These are phyloP conservation scores for Podaxis sp. DNA, from an alignment of 768 basidiomycete species.

Conservation along the genomic window DNA sequence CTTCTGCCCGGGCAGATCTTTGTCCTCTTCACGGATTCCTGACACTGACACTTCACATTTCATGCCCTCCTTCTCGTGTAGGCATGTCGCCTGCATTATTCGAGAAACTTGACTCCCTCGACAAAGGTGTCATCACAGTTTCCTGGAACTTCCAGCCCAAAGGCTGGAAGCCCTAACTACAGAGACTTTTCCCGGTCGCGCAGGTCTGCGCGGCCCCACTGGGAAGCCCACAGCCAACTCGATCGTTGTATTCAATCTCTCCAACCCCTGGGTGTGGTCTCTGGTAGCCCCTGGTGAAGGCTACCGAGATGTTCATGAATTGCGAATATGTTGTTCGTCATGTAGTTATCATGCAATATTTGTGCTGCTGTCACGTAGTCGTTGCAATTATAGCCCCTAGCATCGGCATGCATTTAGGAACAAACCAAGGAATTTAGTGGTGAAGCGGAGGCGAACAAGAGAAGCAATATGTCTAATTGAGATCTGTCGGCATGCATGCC, in stretches of 20 bases:
- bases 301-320: neutral
- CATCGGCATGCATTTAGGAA: no score
- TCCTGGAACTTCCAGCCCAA: slow-evolving; percentile 60
- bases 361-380: neutral
- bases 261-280: neutral
- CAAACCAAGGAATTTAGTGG: no score
- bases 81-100: slow-evolving; percentile 71
- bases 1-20: neutral
- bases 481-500: slow-evolving; percentile 30
- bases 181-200: neutral
- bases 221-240: neutral
- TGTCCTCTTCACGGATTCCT: neutral
- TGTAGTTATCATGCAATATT: neutral
- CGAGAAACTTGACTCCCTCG: slow-evolving; percentile 46
- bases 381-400: neutral
- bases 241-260: neutral
- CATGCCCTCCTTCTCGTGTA: slow-evolving; percentile 24
- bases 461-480: neutral
- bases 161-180: slow-evolving; percentile 40
- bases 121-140: slow-evolving; percentile 50
- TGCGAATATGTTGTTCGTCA: no score
- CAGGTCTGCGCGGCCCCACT: slow-evolving; percentile 4
- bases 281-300: no score
- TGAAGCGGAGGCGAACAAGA: no score
- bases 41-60: neutral